Evolutionary conservation across 495 filamentous ascomycete species (phyloP), one percentile per base, ranked within the genome.

Genomic region (Trichoderma orchidacearum): DNA sequence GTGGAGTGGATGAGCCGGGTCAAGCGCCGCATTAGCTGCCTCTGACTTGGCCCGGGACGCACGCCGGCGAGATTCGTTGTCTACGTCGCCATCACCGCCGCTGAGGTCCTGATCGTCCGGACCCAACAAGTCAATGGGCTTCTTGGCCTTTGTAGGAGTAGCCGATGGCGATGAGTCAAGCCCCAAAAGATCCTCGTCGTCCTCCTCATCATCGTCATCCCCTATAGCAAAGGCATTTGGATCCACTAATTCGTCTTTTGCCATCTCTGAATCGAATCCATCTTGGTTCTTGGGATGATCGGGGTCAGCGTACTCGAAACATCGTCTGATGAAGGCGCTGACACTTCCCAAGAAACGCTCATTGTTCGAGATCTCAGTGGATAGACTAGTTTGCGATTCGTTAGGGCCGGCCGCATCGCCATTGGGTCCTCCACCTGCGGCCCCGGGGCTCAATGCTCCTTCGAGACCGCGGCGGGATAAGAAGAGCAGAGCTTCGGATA

Each of bases 251-350:
- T 57, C 31, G 41, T 65, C 55, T 63, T 55, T 65, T 54, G 57
- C 41, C 32, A 7, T 60, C 41, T 58, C 34, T 51, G 45, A 53
- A 30, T 60, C 58, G n/a, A 36, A 54, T 27, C 62, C 59, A 31
- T 67, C 70, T 57, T 80, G 75, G 54, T 82, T 79, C 30, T 75
- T 78, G 0, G 83, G 80, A 58, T 88, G 85, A 64, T 94, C 92
- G 8, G 93, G 94, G 66, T 98, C 93, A 17, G 93, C 93, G 65
- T 98, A 98, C 72, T 98, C 94, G 59, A 98, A 97, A 69, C 93
- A 98, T 35, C 93, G 80, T 54, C 90, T 78, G 55, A 97, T 97
- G 68, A 98, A 98, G 3, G 89, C 89, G 62, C 89, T 94, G 56
- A 97, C 87, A 61, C 91, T 95, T 35, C 84, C 84, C 15, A 98